Conservation (phyloP, 164 flowering plant genomes). For the Nymphaea thermarum region DNA sequence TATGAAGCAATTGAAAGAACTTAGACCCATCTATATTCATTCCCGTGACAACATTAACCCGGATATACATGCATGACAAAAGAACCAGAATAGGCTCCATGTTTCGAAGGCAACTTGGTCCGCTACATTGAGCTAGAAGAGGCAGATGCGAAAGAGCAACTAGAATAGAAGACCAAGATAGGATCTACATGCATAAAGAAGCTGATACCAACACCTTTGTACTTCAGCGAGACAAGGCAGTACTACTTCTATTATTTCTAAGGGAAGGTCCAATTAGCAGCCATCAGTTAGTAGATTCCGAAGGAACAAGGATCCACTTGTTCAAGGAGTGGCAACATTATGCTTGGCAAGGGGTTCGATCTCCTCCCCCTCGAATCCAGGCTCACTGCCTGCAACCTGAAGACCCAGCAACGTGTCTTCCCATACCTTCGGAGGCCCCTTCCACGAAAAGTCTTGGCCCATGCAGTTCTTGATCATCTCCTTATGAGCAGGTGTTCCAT, state of each 20-base stretch:
- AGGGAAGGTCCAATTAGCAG: neutral
- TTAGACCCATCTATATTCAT: too few relatives aligned
- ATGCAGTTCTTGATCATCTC: constrained; percentile 80
- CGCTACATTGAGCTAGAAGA: too few relatives aligned
- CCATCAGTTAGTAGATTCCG: neutral
- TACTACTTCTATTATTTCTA: neutral
- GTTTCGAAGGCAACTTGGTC: too few relatives aligned
- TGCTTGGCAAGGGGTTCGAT: constrained; percentile 82
- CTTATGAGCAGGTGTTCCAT: constrained; percentile 48
- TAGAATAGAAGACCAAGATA: too few relatives aligned
- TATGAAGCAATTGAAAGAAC: too few relatives aligned
- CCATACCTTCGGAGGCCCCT: constrained; percentile 87
- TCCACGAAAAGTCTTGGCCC: constrained; percentile 97
- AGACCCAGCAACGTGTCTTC: constrained; percentile 50
- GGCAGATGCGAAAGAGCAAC: too few relatives aligned
- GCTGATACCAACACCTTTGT: too few relatives aligned
- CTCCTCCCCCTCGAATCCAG: constrained; percentile 77
- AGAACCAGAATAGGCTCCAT: too few relatives aligned
- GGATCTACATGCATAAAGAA: too few relatives aligned
- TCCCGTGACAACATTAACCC: too few relatives aligned
- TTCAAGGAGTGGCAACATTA: constrained; percentile 87
- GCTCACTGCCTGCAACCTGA: constrained; percentile 47
- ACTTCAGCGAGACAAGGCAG: too few relatives aligned
- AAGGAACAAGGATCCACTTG: neutral
- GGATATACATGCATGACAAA: too few relatives aligned